phyloP scores from a whole-genome alignment of 257 asterid species.

The Ajuga chamaepitys region DNA sequence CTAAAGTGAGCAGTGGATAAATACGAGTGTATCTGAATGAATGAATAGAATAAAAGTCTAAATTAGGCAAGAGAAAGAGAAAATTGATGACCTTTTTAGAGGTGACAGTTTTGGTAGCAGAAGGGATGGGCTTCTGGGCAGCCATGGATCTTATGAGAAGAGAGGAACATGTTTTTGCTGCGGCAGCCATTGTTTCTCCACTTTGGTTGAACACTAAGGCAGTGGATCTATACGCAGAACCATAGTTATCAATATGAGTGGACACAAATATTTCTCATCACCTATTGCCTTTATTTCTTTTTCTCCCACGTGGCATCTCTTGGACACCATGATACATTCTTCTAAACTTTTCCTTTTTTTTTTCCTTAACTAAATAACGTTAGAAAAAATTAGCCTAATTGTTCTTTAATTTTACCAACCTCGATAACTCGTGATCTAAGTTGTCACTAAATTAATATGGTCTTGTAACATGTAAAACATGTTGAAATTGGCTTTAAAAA shows the following conservation, averaged over 20 bases:
- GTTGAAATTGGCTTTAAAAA: too few relatives aligned
- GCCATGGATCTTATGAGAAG: conserved; percentile 69
- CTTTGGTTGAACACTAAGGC: background rate
- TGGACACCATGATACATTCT: conserved; percentile 5
- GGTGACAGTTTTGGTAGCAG: conserved; percentile 42
- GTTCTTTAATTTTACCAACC: background rate
- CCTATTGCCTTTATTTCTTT: background rate
- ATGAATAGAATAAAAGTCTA: background rate
- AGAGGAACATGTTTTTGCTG: conserved; percentile 33
- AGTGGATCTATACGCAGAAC: background rate
- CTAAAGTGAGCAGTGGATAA: too few relatives aligned
- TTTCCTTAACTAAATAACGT: too few relatives aligned
- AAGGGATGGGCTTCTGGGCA: conserved; percentile 40
- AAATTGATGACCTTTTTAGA: conserved; percentile 82
- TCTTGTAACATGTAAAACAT: too few relatives aligned
- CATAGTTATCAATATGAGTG: conserved; percentile 24
- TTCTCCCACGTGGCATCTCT: conserved; percentile 24
- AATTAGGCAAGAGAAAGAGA: background rate
- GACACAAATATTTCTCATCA: conserved; percentile 17
- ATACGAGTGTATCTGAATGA: background rate
- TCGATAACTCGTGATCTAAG: too few relatives aligned
- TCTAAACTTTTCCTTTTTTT: too few relatives aligned
- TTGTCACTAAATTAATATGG: too few relatives aligned
- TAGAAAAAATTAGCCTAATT: too few relatives aligned
- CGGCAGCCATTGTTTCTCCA: conserved; percentile 19